These are phyloP conservation scores for Ceratocystis huliohia DNA, from an alignment of 2,329 filamentous ascomycete genomes.

Conservation along the genomic window DNA sequence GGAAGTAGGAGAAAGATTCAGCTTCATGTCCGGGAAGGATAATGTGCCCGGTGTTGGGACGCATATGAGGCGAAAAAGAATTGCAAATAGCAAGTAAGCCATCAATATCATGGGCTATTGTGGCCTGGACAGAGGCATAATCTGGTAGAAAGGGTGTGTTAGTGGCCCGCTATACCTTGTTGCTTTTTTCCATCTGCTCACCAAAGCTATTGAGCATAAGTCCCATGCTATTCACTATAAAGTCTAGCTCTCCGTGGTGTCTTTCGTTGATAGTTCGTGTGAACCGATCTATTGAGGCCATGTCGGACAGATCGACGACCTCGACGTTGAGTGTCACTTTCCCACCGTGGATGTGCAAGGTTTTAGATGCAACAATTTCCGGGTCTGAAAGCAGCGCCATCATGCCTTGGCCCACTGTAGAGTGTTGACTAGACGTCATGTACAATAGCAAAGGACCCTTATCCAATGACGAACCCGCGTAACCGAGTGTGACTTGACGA, in stretches of 20 bases:
- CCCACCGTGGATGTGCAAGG: conserved; percentile 7
- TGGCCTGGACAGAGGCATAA: not conserved
- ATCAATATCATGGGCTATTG: not conserved
- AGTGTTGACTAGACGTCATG: conserved; percentile 5
- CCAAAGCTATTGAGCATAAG: not conserved
- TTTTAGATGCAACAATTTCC: not conserved
- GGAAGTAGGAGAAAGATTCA: not conserved
- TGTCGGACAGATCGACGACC: conserved; percentile 7
- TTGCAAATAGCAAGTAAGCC: conserved; percentile 8
- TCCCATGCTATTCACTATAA: conserved; percentile 6
- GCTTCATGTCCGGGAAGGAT: not conserved
- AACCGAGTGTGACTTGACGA: conserved; percentile 11
- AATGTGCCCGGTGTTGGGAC: conserved; percentile 9
- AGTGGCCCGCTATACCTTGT: not conserved
- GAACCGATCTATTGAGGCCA: conserved; percentile 8
- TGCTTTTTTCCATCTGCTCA: not conserved
- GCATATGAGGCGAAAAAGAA: conserved; percentile 4
- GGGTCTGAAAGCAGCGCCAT: conserved; percentile 4
- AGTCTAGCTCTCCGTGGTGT: conserved; percentile 8
- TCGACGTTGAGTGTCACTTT: conserved; percentile 11
- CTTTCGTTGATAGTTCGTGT: conserved; percentile 5
- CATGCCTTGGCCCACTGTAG: not conserved
- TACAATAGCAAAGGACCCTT: conserved; percentile 6
- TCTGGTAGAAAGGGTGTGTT: not conserved
- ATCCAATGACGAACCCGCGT: not conserved